These are phyloP conservation scores for Schizochytrium sp. DNA, from an alignment of 108 stramenopile genomes.

Conservation along the genomic window DNA sequence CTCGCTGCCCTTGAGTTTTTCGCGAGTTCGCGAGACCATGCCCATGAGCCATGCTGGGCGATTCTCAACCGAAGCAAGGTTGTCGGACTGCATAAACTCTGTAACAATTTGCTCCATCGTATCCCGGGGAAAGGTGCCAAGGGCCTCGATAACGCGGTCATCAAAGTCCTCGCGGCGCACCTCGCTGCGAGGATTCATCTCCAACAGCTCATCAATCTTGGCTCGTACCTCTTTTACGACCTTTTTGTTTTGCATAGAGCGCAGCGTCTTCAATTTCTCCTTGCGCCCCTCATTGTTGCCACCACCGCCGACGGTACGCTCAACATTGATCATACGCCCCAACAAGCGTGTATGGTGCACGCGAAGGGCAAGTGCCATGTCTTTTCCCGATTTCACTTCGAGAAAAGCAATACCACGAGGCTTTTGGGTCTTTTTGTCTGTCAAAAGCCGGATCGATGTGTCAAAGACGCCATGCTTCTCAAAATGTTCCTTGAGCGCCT, in stretches of 20 bases:
- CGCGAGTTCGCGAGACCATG: background rate
- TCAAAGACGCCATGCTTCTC: background rate
- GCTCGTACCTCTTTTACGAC: background rate
- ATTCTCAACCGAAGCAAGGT: background rate
- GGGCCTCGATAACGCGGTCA: background rate
- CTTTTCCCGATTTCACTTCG: background rate
- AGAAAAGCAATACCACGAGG: background rate
- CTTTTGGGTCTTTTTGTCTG: background rate
- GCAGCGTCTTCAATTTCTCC: background rate
- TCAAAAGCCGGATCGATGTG: background rate
- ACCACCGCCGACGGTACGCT: background rate
- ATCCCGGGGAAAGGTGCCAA: background rate
- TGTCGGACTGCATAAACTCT: background rate
- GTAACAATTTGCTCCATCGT: background rate
- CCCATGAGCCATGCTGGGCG: slow-evolving; percentile 17
- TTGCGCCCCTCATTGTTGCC: background rate
- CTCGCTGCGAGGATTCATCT: background rate
- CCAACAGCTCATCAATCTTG: background rate
- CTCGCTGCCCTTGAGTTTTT: background rate
- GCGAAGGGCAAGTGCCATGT: background rate
- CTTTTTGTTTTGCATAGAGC: background rate
- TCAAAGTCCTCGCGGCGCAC: background rate
- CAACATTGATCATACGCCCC: slow-evolving; percentile 10
- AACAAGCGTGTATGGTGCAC: background rate
- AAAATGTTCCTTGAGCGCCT: background rate